Evolutionary conservation across 1,139 yeast species (phyloP).

Genomic region (Debaryomycetaceae sp.): DNA sequence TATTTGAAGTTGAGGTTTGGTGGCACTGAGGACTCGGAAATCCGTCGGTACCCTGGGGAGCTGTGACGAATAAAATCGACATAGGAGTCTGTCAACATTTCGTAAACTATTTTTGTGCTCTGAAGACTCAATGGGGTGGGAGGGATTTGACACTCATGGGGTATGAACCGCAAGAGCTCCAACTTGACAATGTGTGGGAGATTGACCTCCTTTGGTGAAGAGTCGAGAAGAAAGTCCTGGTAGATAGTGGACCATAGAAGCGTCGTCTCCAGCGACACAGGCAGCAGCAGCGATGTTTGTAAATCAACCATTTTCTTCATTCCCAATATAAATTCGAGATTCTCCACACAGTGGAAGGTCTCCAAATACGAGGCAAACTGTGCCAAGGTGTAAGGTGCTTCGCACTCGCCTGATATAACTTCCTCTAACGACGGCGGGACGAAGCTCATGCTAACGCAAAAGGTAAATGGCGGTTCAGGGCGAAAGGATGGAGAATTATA

Average conservation of each 20-base stretch:
- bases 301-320: constrained; percentile 21
- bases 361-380: constrained; percentile 25
- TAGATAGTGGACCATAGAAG: constrained; percentile 24
- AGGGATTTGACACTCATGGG: constrained; percentile 9
- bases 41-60: constrained; percentile 10
- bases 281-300: constrained; percentile 10
- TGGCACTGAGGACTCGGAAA: constrained; percentile 6
- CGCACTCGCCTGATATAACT: constrained; percentile 5
- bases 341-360: constrained; percentile 33
- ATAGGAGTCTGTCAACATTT: constrained; percentile 30
- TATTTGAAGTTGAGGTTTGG: constrained; percentile 5
- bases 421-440: constrained; percentile 6
- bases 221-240: constrained; percentile 21
- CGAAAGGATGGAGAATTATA: neutral
- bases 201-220: constrained; percentile 32
- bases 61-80: constrained; percentile 26
- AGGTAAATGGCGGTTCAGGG: no score
- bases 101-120: constrained; percentile 26
- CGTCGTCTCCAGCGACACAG: neutral
- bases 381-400: constrained; percentile 16
- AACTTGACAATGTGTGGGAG: constrained; percentile 22
- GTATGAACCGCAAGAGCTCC: constrained; percentile 7
- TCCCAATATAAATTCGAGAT: constrained; percentile 31
- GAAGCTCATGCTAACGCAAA: no score
- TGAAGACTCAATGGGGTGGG: constrained; percentile 10